A percentile compares a stretch with the other conserved stretches of the same genome.
Conservation (phyloP, 106 monocot genomes). For the Dendrobium huoshanense region DNA sequence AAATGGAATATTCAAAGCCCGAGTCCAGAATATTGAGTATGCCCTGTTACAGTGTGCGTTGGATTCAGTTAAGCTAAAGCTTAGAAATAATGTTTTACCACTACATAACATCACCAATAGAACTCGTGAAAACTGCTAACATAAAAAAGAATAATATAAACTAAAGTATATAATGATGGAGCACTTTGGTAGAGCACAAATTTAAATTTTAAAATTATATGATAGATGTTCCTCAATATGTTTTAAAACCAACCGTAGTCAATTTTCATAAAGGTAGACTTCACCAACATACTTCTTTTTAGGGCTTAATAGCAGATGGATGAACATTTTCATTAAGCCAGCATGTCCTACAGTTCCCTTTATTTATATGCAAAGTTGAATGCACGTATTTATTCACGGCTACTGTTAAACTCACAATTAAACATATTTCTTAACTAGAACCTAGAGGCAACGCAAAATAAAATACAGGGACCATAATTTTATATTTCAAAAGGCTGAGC, state of each 20-base stretch:
- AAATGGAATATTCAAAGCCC: slow-evolving; percentile 94
- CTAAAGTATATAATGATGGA: not conserved
- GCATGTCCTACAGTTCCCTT: not conserved
- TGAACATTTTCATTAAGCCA: not conserved
- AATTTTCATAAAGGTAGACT: not conserved
- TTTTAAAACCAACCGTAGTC: not conserved
- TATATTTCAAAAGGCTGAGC: not conserved
- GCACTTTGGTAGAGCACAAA: not conserved
- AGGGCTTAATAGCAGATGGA: not conserved
- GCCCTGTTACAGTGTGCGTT: slow-evolving; percentile 50
- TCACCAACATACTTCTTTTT: not conserved
- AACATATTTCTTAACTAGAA: not conserved
- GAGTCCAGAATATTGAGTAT: slow-evolving; percentile 89
- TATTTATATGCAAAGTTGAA: not conserved
- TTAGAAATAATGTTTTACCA: not conserved
- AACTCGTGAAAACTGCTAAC: not conserved
- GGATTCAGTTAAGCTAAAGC: not conserved
- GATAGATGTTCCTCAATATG: not conserved
- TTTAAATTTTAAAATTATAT: not conserved
- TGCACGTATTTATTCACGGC: not conserved
- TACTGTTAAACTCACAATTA: not conserved
- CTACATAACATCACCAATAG: not conserved
- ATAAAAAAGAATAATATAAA: not conserved
- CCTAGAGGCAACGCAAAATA: not conserved
- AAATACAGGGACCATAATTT: not conserved